These are phyloP conservation scores for Aphanomyces stellatus DNA, from an alignment of 352 stramenopile species.

Conservation along the genomic window DNA sequence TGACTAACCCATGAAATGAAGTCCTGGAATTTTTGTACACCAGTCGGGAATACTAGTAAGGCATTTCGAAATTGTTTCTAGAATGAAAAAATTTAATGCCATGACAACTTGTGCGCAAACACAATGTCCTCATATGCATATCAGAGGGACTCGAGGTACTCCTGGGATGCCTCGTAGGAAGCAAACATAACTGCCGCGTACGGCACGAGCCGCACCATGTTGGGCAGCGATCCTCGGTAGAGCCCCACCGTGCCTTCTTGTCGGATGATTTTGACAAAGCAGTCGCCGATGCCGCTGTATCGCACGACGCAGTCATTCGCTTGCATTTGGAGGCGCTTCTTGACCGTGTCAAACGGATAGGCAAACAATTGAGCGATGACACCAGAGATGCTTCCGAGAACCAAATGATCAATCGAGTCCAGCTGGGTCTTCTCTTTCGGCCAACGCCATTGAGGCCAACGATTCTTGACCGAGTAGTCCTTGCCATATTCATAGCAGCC, in stretches of 20 bases:
- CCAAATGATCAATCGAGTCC: constrained; percentile 64
- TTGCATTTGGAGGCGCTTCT: constrained; percentile 70
- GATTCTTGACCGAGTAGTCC: constrained; percentile 29
- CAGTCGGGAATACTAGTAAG: too few relatives aligned
- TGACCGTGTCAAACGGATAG: constrained; percentile 79
- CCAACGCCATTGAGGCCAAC: constrained; percentile 55
- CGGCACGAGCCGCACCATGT: constrained; percentile 67
- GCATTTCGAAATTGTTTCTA: too few relatives aligned
- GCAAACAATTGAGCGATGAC: constrained; percentile 66
- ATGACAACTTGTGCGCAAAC: too few relatives aligned
- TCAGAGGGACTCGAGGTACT: constrained; percentile 8
- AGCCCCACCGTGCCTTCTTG: constrained; percentile 59
- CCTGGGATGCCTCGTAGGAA: constrained; percentile 72
- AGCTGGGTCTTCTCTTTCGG: constrained; percentile 57
- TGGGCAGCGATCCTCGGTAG: constrained; percentile 65
- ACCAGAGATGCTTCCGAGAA: constrained; percentile 62
- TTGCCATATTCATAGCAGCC: constrained; percentile 78
- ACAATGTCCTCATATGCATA: too few relatives aligned
- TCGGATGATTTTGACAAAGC: constrained; percentile 58
- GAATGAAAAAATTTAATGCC: too few relatives aligned
- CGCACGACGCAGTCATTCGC: constrained; percentile 20
- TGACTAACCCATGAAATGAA: too few relatives aligned
- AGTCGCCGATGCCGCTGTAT: constrained; percentile 70
- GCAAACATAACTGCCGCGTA: constrained; percentile 80
- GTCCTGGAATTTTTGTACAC: too few relatives aligned